Evolutionary conservation across 805 yeast species (phyloP), one percentile per base, ranked within the genome.

Genomic region (Scheffersomyces amazonensis): DNA sequence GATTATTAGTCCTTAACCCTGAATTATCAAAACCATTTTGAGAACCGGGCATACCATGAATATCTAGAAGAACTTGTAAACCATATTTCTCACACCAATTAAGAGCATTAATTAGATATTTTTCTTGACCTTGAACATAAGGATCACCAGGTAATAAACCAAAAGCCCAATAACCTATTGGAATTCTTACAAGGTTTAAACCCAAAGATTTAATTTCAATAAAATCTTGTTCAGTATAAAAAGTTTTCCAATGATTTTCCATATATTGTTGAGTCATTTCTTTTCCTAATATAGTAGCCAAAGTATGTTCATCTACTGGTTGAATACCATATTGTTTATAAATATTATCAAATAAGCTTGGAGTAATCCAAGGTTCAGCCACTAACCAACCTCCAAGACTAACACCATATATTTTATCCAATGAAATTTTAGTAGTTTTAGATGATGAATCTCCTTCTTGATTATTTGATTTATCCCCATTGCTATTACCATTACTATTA

Each of bases 1-100:
- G 51, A 13, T 25, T 11, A 4, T 18, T 30, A 12, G 49, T 77
- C 47, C 87, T 66, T 27, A 71, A 59, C 1, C 95, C 96, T 7
- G 88, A 80, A 52, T 86, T 87, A 54, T 87, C 93, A 66, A 86
- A 86, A 16, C 95, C 95, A 56, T 87, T 87, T 54, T 87, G 95
- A 1, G 91, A 83, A 1, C 93, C 95, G 6, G 95, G 95, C 16
- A 76, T 81, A 10, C 93, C 89, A 52, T 87, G 96, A 37, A 87
- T 59, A 53, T 87, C 95, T 36, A 87, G 60, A 81, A 86, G 81
- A 3, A 81, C 83, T 40, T 83, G 75, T 41, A 87, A 62, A 8
- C 71, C 80, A 49, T 80, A 58, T 25, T 67, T 64, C 12, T 73
- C 56, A 15, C 86, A 81, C 95, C 95, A 87, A 28, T 65, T 75